These are phyloP conservation scores for Dictyostelium firmibasis DNA, from an alignment of 78 protist genomes.

Conservation along the genomic window DNA sequence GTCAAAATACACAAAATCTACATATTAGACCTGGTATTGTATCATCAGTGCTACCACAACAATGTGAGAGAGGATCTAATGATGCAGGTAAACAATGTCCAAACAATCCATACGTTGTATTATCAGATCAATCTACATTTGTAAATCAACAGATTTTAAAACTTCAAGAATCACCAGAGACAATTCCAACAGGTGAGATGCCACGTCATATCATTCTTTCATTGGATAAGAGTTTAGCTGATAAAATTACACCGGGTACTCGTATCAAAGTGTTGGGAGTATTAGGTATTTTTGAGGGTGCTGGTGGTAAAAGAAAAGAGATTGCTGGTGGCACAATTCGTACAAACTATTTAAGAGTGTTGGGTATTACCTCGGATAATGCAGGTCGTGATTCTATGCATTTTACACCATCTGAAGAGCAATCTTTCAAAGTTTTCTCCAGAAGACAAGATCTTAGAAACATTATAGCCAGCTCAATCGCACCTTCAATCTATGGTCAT, in stretches of 20 bases:
- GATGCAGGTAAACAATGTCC: slow-evolving; percentile 75
- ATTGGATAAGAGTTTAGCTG: slow-evolving; percentile 91
- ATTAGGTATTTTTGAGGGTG: slow-evolving; percentile 75
- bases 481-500: slow-evolving; percentile 98
- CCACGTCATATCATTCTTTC: slow-evolving; percentile 95
- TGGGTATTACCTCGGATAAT: slow-evolving; percentile 73
- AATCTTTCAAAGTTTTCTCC: slow-evolving; percentile 63
- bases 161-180: slow-evolving; percentile 98
- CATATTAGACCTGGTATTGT: slow-evolving; percentile 84
- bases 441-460: slow-evolving; percentile 74
- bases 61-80: slow-evolving; percentile 75
- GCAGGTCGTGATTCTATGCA: slow-evolving; percentile 19
- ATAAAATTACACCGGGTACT: slow-evolving; percentile 93
- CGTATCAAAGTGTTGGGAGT: slow-evolving; percentile 93
- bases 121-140: slow-evolving; percentile 86
- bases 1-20: slow-evolving; percentile 39
- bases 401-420: slow-evolving; percentile 87
- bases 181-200: slow-evolving; percentile 99
- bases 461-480: slow-evolving; percentile 81
- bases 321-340: slow-evolving; percentile 58
- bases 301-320: neutral
- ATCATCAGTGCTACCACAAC: slow-evolving; percentile 86
- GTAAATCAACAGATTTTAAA: slow-evolving; percentile 95
- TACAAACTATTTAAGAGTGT: slow-evolving; percentile 86
- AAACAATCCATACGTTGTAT: slow-evolving; percentile 89